Evolutionary conservation across 768 basidiomycete species (phyloP).

Genomic region (Pholiota microspora): DNA sequence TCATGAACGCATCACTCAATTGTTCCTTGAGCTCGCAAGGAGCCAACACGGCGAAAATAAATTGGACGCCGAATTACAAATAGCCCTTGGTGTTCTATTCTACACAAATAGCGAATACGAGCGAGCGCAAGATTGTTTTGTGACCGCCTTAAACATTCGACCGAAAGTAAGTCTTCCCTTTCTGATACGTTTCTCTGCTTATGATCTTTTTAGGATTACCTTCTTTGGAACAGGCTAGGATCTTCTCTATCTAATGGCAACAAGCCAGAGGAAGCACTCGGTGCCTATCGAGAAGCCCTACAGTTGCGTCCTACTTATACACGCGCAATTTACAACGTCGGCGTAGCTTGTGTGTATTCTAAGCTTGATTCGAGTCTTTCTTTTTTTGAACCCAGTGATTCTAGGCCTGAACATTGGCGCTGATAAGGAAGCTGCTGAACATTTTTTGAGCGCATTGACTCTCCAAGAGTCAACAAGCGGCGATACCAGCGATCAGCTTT

Average conservation of each 20-base stretch:
- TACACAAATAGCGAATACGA: constrained; percentile 88
- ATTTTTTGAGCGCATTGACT: constrained; percentile 82
- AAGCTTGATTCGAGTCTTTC: constrained; percentile 1
- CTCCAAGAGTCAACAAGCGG: constrained; percentile 71
- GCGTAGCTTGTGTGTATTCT: constrained; percentile 82
- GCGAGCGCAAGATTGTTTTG: constrained; percentile 92
- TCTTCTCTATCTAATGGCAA: constrained; percentile 93
- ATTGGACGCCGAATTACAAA: constrained; percentile 89
- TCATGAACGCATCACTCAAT: constrained; percentile 74
- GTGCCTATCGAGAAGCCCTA: constrained; percentile 87
- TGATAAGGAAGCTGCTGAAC: constrained; percentile 93
- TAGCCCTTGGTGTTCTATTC: constrained; percentile 89
- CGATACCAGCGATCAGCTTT: constrained; percentile 81
- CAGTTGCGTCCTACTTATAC: constrained; percentile 93
- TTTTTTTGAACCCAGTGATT: constrained; percentile 6
- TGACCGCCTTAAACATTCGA: constrained; percentile 74
- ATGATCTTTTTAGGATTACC: constrained; percentile 64
- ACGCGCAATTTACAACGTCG: constrained; percentile 95
- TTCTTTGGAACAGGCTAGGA: constrained; percentile 94
- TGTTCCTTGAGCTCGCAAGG: constrained; percentile 81
- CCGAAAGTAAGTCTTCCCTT: constrained; percentile 47
- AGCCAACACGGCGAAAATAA: constrained; percentile 71
- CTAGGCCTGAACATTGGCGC: constrained; percentile 94
- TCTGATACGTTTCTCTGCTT: background rate
- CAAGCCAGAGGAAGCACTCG: constrained; percentile 90